Conservation (phyloP, 495 filamentous ascomycete genomes). For the Lepidopterella palustris region DNA sequence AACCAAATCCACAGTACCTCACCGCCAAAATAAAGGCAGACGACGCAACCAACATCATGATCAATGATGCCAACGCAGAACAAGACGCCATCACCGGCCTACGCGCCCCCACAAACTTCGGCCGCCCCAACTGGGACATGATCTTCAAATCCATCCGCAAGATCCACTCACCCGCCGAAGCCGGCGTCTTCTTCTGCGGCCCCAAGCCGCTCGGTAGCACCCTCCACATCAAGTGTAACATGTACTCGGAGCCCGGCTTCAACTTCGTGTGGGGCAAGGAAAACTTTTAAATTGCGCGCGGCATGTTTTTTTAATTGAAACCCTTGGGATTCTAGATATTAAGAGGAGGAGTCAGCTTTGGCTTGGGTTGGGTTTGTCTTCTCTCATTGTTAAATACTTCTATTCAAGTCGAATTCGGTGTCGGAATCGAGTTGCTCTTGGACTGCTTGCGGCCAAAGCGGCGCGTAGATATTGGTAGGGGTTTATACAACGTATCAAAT, state of each 20-base stretch:
- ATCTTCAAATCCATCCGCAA: conserved; percentile 69
- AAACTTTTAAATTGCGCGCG: conserved; percentile 52
- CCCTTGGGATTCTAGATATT: background rate
- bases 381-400: conserved; percentile 2
- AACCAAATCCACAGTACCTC: conserved; percentile 47
- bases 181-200: conserved; percentile 75
- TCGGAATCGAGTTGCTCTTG: background rate
- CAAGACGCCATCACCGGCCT: conserved; percentile 71
- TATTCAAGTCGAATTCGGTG: background rate
- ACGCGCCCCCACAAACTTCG: conserved; percentile 69
- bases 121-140: conserved; percentile 74
- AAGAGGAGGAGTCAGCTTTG: background rate
- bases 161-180: conserved; percentile 63
- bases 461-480: background rate
- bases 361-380: background rate
- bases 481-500: no score
- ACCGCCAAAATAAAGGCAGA: conserved; percentile 73
- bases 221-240: conserved; percentile 69
- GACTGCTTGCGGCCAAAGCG: background rate
- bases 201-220: conserved; percentile 62
- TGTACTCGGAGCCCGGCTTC: conserved; percentile 68
- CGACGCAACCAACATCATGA: conserved; percentile 77
- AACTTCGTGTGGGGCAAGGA: conserved; percentile 69
- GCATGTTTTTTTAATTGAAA: background rate
- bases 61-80: conserved; percentile 73